Evolutionary conservation across 2,329 filamentous ascomycete genomes (phyloP), one percentile per base, ranked within the genome.

Genomic region (Exophiala xenobiotica): DNA sequence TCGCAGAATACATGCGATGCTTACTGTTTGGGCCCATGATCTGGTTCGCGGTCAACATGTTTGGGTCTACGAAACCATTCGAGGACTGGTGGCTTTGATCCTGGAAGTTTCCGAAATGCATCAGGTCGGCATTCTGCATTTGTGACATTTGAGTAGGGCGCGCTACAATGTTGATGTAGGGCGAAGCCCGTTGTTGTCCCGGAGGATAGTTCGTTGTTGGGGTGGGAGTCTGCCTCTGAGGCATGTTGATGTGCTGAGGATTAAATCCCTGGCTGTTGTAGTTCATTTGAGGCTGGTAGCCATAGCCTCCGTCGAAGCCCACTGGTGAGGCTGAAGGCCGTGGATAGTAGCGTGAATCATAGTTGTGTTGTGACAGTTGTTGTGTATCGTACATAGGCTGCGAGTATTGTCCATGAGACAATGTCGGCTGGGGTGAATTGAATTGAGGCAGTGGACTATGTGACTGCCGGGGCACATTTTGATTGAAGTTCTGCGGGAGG

Each of bases 181-280:
- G 57, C 49, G 65, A 61, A 29, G 61, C 54, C 40, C 63, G 64
- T 14, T 63, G 61, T 40, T 56, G 44, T 55, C 49, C 48, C 62
- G 66, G 45, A 68, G 68, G 9, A 68, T 63, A n/a, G 64, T 67
- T 55, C 67, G 49, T 46, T 5, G 53, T 44, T 16, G 56, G 54
- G 9, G 53, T 52, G 2, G 54, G 46, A 14, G 46, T 50, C 29
- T 57, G 61, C 16, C 54, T 37, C 33, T 39, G 54, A 2, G 51
- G 52, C 11, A 57, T 49, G 37, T 51, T 48, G 26, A 56, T 23
- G 14, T 55, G 54, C 33, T 58, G 58, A 6, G 45, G 12, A 12
- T 51, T 45, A 38, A 56, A 61, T 37, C 41, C 35, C 31, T 61
- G 57, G 26, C 23, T 35, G 19, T 43, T 38, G 42, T 49, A 59